Base-by-base conservation (phyloP, 2,329 filamentous ascomycete species). In the Sclerotinia glacialis region DNA sequence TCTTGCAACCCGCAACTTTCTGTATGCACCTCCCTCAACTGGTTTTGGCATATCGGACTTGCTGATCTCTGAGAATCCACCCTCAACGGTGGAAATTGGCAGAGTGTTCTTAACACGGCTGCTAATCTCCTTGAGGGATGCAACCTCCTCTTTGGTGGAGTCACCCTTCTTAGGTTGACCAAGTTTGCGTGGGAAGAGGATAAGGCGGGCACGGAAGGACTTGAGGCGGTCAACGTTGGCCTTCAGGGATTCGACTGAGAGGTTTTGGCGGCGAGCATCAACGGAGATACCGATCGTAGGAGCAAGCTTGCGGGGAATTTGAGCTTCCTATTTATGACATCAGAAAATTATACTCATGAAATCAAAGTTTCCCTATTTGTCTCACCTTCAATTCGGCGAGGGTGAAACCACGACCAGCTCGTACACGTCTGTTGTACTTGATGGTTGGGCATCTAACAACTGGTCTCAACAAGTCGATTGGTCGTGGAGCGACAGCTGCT, bases 351-450 rank as follows among this genome's bases (percentile, higher is more conserved):
- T 66, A 47, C 65, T 65, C 44, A 12, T 47, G 23, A 16, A 26
- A 62, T 59, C 21, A 11, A 52, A 47, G 40, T 37, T 21, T 26
- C 64, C 58, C 66, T 46, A 67, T 53, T 66, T 50, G 54, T 65
- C 81, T 74, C 90, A 97, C 94, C 93, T 99, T 99, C 81, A 99
- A 87, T 88, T 99, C 95, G 84, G 89, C 86, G 75, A 98, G 86
- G 77, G 94, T 92, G 90, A 99, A 99, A 81, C 95, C 95, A 86
- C 95, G 93, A 82, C 95, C 95, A 79, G 92, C 88, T 81, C 95
- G 90, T 79, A 96, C 91, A 80, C 93, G 93, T 80, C 95, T 93
- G 92, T 99, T 99, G 88, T 99, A 96, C 88, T 96, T 97, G 86
- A 97, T 83, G 78, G 92, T 94, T 79, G 95, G 94, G 90, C 94